Evolutionary conservation across 2,329 filamentous ascomycete species (phyloP).

Genomic region (Stagonosporopsis tanaceti): DNA sequence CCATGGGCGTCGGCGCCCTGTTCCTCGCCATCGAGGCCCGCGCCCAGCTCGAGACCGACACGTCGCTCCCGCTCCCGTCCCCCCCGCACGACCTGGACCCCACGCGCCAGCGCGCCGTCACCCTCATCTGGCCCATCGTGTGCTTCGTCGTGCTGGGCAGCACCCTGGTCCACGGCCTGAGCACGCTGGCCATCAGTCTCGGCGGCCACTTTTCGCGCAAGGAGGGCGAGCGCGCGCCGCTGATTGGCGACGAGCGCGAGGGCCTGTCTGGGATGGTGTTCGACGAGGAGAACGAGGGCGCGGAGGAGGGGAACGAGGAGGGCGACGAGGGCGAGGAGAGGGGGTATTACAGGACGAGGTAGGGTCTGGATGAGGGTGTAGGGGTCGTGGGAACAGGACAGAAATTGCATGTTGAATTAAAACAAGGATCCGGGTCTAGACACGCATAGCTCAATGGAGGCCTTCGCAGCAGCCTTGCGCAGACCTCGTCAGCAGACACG

Average conservation of each 20-base stretch:
- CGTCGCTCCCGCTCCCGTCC: slow-evolving; percentile 54
- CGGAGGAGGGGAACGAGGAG: slow-evolving; percentile 43
- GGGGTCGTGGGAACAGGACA: background rate
- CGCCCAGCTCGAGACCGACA: slow-evolving; percentile 60
- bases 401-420: background rate
- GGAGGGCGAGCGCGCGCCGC: slow-evolving; percentile 58
- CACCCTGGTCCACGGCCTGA: slow-evolving; percentile 63
- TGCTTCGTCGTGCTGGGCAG: slow-evolving; percentile 64
- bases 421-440: too few relatives aligned
- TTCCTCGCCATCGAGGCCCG: slow-evolving; percentile 65
- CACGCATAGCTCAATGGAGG: too few relatives aligned
- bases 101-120: slow-evolving; percentile 50
- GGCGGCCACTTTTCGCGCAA: slow-evolving; percentile 57
- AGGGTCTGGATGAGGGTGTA: too few relatives aligned
- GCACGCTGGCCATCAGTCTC: slow-evolving; percentile 60
- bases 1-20: slow-evolving; percentile 65
- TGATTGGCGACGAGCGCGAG: slow-evolving; percentile 60
- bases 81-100: slow-evolving; percentile 51
- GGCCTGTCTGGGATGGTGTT: slow-evolving; percentile 60
- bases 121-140: slow-evolving; percentile 62
- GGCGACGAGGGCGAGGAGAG: background rate
- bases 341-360: slow-evolving; percentile 1
- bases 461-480: too few relatives aligned
- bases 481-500: too few relatives aligned
- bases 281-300: slow-evolving; percentile 42